Conservation (phyloP, 1,139 yeast species). For the Hyphopichia khmerensis region DNA sequence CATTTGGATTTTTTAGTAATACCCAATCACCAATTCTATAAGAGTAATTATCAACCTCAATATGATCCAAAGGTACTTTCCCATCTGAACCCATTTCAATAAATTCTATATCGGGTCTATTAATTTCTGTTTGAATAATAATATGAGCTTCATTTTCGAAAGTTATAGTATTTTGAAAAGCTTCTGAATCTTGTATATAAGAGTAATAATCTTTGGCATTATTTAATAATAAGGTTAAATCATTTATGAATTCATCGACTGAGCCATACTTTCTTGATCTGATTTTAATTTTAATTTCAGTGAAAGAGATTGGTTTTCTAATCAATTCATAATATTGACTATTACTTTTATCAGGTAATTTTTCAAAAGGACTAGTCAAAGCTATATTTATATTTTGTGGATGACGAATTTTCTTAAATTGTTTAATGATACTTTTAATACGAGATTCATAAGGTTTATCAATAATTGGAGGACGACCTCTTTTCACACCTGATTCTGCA, state of each 20-base stretch:
- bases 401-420: conserved; percentile 70
- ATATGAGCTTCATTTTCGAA: conserved; percentile 63
- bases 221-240: conserved; percentile 70
- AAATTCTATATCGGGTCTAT: conserved; percentile 78
- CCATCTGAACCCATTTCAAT: conserved; percentile 65
- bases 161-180: conserved; percentile 57
- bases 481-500: conserved; percentile 61
- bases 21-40: conserved; percentile 97
- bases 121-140: conserved; percentile 67
- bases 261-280: conserved; percentile 79
- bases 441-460: conserved; percentile 93
- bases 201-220: conserved; percentile 67
- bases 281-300: conserved; percentile 78
- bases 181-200: conserved; percentile 55
- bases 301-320: conserved; percentile 73
- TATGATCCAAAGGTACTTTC: conserved; percentile 74
- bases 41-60: conserved; percentile 66
- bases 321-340: conserved; percentile 70
- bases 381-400: conserved; percentile 46
- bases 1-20: conserved; percentile 80
- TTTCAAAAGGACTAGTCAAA: conserved; percentile 68
- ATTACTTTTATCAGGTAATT: conserved; percentile 71
- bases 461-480: conserved; percentile 95
- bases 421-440: conserved; percentile 81
- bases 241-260: conserved; percentile 75